Percentiles rank a stretch among this genome's conserved stretches.
Evolutionary conservation across 495 filamentous ascomycete species (phyloP).

Genomic region (Annulohypoxylon nitens): DNA sequence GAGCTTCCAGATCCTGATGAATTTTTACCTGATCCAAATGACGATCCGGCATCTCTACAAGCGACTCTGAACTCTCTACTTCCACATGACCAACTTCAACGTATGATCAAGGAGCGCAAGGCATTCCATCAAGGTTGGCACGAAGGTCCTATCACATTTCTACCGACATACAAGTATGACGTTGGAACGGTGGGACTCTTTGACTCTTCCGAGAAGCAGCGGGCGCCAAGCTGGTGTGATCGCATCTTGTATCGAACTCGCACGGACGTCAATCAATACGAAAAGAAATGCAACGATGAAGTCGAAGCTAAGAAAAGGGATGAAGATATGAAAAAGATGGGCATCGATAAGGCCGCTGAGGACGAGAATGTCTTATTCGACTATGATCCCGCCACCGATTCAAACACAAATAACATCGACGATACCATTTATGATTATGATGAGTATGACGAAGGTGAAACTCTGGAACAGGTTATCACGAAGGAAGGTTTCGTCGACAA

Average conservation of each 20-base stretch:
- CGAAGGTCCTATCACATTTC: slow-evolving; percentile 88
- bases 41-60: slow-evolving; percentile 73
- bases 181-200: slow-evolving; percentile 92
- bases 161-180: slow-evolving; percentile 98
- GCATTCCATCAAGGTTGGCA: slow-evolving; percentile 91
- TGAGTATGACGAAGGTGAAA: slow-evolving; percentile 67
- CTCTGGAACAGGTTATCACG: slow-evolving; percentile 59
- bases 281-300: slow-evolving; percentile 73
- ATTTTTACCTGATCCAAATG: slow-evolving; percentile 64
- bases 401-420: slow-evolving; percentile 58
- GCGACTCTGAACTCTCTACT: slow-evolving; percentile 88
- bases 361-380: slow-evolving; percentile 91
- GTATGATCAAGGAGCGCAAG: slow-evolving; percentile 78
- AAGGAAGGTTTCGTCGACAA: slow-evolving; percentile 71
- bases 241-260: slow-evolving; percentile 89
- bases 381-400: slow-evolving; percentile 85
- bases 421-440: slow-evolving; percentile 67
- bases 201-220: slow-evolving; percentile 92
- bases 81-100: slow-evolving; percentile 87
- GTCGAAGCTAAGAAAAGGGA: slow-evolving; percentile 77
- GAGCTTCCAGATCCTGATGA: slow-evolving; percentile 67
- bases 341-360: slow-evolving; percentile 77
- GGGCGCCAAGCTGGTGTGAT: slow-evolving; percentile 97
- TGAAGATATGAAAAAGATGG: slow-evolving; percentile 84
- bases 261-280: slow-evolving; percentile 76